Evolutionary conservation across 1,284 basidiomycete genomes (phyloP), one percentile per base, ranked within the genome.

Genomic region (Jaminaea rosea): DNA sequence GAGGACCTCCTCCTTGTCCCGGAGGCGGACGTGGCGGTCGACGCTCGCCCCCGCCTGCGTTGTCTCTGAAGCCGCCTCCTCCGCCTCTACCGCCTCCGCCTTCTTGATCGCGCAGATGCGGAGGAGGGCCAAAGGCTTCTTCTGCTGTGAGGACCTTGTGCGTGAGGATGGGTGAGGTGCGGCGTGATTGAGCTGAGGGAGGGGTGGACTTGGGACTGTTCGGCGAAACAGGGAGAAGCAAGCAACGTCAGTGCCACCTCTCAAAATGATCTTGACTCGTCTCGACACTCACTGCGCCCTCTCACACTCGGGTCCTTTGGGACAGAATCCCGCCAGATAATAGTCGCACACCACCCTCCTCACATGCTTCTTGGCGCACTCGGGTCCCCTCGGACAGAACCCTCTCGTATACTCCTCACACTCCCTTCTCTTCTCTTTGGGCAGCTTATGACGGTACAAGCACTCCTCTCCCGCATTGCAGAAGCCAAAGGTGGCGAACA

Each of bases 391-490:
- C 1, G 62, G 61, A 75, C 94, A 99, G 74, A 98, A 99, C 0
- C 94, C 94, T 56, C 94, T 79, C 60, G 87, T 86, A 75, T 94
- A 98, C 74, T 92, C 88, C 45, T 91, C 89, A 73, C 94, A 99
- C 73, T 96, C 90, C 31, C 72, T 57, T 15, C 74, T 59, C 24
- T 91, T 84, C 66, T 84, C 84, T 56, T 87, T 81, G 71, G 93
- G 88, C 66, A 89, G 91, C n/a, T 92, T 89, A 76, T 99, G 94
- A 23, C 89, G 86, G 75, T 98, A 98, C 62, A 99, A 80, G 75
- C 94, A 99, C 76, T 98, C 94, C 67, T 97, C 94, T 47, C 93
- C 94, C 45, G 90, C 87, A 51, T 90, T 90, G 77, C 94, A 98
- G 76, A 93, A 98, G 4, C 94, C 94, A 72, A 91, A 93, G 75